phyloP scores from a whole-genome alignment of 2,329 filamentous ascomycete species.

The Ceratocystis ficicola region DNA sequence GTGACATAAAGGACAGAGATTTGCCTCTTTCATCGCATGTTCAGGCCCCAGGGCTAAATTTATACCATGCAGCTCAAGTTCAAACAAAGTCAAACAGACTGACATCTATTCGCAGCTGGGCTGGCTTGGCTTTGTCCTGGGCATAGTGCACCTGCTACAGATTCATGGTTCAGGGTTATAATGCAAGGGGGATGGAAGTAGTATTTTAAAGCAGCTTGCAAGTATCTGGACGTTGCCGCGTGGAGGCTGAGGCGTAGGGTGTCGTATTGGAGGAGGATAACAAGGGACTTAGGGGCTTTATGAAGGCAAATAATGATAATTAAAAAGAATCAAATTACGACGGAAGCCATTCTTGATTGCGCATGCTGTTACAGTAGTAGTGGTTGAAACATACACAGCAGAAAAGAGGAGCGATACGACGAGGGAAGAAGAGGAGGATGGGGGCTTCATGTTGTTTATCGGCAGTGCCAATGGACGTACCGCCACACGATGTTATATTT shows the following conservation, averaged over 20 bases:
- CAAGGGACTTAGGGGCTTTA: not conserved
- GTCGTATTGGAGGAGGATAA: not conserved
- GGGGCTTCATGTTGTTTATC: not conserved
- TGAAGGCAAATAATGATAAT: not conserved
- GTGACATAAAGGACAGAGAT: not conserved
- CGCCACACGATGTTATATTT: not conserved
- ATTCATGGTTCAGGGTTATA: not conserved
- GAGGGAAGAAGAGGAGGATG: too few relatives aligned
- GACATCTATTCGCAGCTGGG: not conserved
- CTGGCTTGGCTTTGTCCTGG: not conserved
- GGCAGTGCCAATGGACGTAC: not conserved
- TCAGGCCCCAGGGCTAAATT: not conserved
- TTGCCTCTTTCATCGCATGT: conserved; percentile 11
- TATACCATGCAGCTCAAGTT: not conserved
- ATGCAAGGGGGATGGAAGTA: not conserved
- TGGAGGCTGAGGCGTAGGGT: not conserved
- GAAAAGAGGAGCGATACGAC: not conserved
- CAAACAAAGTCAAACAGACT: not conserved
- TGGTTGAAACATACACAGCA: not conserved
- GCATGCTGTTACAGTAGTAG: not conserved
- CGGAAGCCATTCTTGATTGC: not conserved
- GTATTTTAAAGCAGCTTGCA: not conserved
- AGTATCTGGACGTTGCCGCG: not conserved
- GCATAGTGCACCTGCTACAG: not conserved
- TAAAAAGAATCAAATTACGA: not conserved